A percentile compares a stretch with the other conserved stretches of the same genome.
phyloP scores from a whole-genome alignment of 257 asterid genomes.

The Pogostemon cablin region DNA sequence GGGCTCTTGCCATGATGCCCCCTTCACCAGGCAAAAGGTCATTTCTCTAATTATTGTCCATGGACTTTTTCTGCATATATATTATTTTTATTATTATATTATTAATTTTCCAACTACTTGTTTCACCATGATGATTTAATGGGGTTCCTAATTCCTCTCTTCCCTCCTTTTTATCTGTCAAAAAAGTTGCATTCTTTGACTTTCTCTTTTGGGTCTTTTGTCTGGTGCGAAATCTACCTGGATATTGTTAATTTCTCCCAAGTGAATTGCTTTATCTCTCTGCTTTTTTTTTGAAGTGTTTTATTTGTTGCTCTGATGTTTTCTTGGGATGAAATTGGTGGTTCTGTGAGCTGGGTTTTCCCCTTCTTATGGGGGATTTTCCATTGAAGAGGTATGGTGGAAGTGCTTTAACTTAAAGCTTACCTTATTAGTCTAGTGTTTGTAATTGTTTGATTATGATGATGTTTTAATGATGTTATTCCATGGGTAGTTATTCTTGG shows the following conservation, averaged over 20 bases:
- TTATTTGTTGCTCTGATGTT: slow-evolving; percentile 19
- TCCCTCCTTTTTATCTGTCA: slow-evolving; percentile 42
- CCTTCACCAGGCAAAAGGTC: slow-evolving; percentile 62
- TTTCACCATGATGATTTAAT: slow-evolving; percentile 42
- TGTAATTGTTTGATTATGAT: background rate
- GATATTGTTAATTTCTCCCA: slow-evolving; percentile 38
- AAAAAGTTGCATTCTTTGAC: slow-evolving; percentile 49
- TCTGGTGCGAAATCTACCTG: slow-evolving; percentile 48
- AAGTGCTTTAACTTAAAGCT: slow-evolving; percentile 10
- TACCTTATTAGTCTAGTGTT: background rate
- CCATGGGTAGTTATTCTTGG: slow-evolving; percentile 3
- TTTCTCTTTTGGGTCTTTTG: slow-evolving; percentile 29
- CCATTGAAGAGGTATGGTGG: slow-evolving; percentile 31
- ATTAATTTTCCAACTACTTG: slow-evolving; percentile 32
- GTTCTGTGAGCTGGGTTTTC: slow-evolving; percentile 34
- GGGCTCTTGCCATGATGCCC: slow-evolving; percentile 52
- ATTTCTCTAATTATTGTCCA: slow-evolving; percentile 35
- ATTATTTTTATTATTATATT: slow-evolving; percentile 29
- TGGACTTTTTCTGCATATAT: slow-evolving; percentile 4
- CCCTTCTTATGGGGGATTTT: slow-evolving; percentile 23
- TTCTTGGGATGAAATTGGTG: slow-evolving; percentile 27
- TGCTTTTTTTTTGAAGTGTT: background rate
- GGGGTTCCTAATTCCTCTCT: slow-evolving; percentile 33
- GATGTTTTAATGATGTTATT: slow-evolving; percentile 25
- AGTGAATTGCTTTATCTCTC: slow-evolving; percentile 20